Evolutionary conservation across 1,284 basidiomycete genomes (phyloP), one percentile per base, ranked within the genome.

Genomic region (Heterobasidion occidentale): DNA sequence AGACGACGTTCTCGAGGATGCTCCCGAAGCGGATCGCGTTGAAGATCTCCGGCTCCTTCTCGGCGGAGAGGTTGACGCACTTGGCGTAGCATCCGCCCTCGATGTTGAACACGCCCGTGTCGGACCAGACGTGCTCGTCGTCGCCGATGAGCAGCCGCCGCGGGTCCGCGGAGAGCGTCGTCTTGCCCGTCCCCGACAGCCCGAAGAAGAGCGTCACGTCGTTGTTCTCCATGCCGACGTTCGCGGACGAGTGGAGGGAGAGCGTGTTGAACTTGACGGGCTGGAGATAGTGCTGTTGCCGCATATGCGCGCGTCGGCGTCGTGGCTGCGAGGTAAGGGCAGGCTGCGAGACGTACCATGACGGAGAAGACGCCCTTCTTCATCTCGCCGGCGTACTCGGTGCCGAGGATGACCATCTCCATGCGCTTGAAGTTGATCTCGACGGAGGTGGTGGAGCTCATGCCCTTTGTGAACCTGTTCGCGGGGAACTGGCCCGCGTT

Each of bases 381-480:
- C 97, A 99, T 99, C 80, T 99, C 97, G 62, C 97, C 97, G 54
- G 97, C 97, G 73, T 99, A 99, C 73, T 99, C 96, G 56, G 97
- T 98, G 61, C 97, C 96, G 67, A 99, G 92, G 70, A 99, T 99
- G 70, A 99, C 95, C 96, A 99, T 99, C 77, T 99, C 97, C 91
- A 95, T 98, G 58, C 97, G 92, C 83, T 98, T 98, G 77, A 99
- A 99, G 86, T 99, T 99, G 80, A 99, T 93, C 78, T 98, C 97
- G 57, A 99, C 96, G 19, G 95, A 98, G 34, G 96, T 99, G 49
- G 95, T 92, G 38, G 94, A 98, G 61, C 94, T 97, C 96, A 99
- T 99, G 74, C 96, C 96, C 76, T 98, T 94, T 60, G 97, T 99
- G 84, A 99, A 99, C 56, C 97, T 92, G 75, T 99, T 99, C 66